Conservation (phyloP, 106 monocot species). For the Acorus calamus region DNA sequence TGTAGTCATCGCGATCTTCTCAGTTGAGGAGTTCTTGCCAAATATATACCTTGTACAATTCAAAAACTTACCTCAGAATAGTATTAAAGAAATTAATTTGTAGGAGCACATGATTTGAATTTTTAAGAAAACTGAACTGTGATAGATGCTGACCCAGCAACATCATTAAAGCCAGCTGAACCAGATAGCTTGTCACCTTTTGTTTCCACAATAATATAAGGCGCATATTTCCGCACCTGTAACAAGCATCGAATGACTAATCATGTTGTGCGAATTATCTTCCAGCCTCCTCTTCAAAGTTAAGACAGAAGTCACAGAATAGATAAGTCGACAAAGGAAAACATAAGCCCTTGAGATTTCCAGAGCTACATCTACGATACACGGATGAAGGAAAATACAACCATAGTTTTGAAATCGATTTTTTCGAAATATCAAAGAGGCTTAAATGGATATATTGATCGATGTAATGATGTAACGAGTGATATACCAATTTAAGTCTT, state of each 20-base stretch:
- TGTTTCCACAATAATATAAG: slow-evolving; percentile 70
- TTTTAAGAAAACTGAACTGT: not conserved
- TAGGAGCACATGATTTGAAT: not conserved
- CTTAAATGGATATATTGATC: too few species aligned
- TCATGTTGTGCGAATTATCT: too few species aligned
- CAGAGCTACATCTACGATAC: too few species aligned
- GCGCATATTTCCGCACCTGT: slow-evolving; percentile 67
- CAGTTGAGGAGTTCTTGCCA: slow-evolving; percentile 77
- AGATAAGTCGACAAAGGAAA: too few species aligned
- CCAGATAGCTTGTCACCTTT: slow-evolving; percentile 75
- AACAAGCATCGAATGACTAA: not conserved
- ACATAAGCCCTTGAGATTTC: too few species aligned
- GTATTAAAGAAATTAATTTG: not conserved
- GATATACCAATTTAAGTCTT: too few species aligned
- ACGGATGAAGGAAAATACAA: too few species aligned
- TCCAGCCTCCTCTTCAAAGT: too few species aligned
- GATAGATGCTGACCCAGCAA: slow-evolving; percentile 43
- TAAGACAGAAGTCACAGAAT: too few species aligned
- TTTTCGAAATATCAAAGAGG: too few species aligned
- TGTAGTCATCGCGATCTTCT: slow-evolving; percentile 90
- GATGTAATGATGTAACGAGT: too few species aligned
- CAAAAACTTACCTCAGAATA: not conserved
- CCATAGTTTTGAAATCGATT: too few species aligned
- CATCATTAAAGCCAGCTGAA: slow-evolving; percentile 73
- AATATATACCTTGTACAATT: slow-evolving; percentile 65